Base-by-base conservation (phyloP, 331 rosid species). In the Acacia pycnantha region DNA sequence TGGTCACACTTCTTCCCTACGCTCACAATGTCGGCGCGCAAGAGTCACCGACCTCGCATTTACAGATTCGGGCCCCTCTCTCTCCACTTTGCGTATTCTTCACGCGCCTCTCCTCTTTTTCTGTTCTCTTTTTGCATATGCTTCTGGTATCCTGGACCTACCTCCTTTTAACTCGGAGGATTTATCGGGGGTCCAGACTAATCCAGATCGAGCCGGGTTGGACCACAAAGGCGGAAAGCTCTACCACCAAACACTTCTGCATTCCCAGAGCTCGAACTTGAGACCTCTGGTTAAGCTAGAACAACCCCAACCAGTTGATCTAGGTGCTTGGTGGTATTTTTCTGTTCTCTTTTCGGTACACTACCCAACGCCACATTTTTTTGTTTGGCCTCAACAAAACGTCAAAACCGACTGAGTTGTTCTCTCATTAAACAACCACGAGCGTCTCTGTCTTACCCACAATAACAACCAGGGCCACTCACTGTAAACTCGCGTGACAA, bases 1-100 rank as follows among this genome's bases (percentile, higher is more conserved):
- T 31, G 1, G 14, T 19, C 69, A 35, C 68, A 21, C 64, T 75
- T 54, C 48, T 12, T 62, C 19, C 19, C 69, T 15, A 40, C 11
- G 12, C 26, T 46, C 75, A 7, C 40, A 67, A 26, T 90, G 94
- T 90, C 94, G 92, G 92, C 54, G 88, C 11, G 33, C 43, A 51
- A 11, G 33, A n/a, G 24, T 83, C 77, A 77, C 18, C 73, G 11
- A 8, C 76, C n/a, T 56, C 33, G 2, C 80, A 21, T 67, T 8
- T 27, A 21, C 31, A 26, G 19, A 61, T 61, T 61, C 35, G 67
- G 37, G 40, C 69, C 21, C 40, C 35, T 3, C 35, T 11, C 19
- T 26, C 37, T 61, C 69, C 15, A 4, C 69, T 62, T 27, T 26
- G 69, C 69, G 69, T 62, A 12, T 5, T 26, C 69, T 27, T 27